Percentiles rank a stretch among this genome's conserved stretches.
These are phyloP conservation scores for Phytophthora boehmeriae DNA, from an alignment of 352 stramenopile genomes.

Conservation along the genomic window DNA sequence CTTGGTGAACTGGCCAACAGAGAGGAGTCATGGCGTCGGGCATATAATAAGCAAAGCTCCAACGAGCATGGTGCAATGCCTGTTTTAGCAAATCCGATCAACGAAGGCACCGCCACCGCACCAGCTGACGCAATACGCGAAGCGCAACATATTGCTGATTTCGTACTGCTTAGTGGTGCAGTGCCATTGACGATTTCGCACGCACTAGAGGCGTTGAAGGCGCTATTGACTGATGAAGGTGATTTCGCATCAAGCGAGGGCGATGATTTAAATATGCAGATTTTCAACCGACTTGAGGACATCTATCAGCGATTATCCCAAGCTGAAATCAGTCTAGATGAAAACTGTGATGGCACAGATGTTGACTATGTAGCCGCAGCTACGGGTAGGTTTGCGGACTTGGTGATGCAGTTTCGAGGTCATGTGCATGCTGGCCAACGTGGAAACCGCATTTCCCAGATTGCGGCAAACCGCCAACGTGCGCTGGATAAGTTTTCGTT, in stretches of 20 bases:
- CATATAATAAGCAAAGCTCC: neutral
- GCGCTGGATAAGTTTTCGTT: slow-evolving; percentile 34
- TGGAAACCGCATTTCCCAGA: slow-evolving; percentile 25
- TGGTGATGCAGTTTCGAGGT: slow-evolving; percentile 22
- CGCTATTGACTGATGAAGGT: neutral
- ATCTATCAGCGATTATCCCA: slow-evolving; percentile 17
- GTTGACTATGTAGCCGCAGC: slow-evolving; percentile 2
- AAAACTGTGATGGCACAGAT: neutral
- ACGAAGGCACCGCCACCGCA: no score
- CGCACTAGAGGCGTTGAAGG: slow-evolving; percentile 9
- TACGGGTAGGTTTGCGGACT: slow-evolving; percentile 9
- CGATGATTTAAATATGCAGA: slow-evolving; percentile 25
- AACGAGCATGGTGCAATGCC: neutral
- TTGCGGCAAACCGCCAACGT: slow-evolving; percentile 24
- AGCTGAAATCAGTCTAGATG: neutral
- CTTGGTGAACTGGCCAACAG: slow-evolving; percentile 18
- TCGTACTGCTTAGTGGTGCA: neutral
- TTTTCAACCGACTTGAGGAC: slow-evolving; percentile 31
- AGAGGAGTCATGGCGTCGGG: neutral
- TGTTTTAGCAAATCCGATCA: neutral
- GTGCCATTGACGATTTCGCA: slow-evolving; percentile 11
- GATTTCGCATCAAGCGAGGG: slow-evolving; percentile 4
- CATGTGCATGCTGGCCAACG: slow-evolving; percentile 15
- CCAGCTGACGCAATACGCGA: slow-evolving; percentile 2
- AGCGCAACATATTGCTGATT: neutral